A percentile compares a stretch with the other conserved stretches of the same genome.
Evolutionary conservation across 2,329 filamentous ascomycete species (phyloP).

Genomic region (Colletotrichum graminicola): DNA sequence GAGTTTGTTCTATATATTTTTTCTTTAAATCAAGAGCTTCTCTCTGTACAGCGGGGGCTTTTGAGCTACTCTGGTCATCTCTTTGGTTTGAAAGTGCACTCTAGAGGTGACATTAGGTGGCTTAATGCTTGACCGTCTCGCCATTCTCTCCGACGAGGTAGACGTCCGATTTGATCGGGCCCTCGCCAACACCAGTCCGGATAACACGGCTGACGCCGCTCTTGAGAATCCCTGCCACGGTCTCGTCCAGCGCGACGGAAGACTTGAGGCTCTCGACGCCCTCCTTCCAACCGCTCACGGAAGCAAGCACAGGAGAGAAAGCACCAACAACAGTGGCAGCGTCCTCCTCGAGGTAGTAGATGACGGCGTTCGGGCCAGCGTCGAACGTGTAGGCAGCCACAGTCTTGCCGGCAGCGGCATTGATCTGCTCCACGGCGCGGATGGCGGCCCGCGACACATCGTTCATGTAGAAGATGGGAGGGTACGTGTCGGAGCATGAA

Average conservation of each 20-base stretch:
- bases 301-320: slow-evolving; percentile 76
- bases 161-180: slow-evolving; percentile 83
- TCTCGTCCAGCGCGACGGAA: slow-evolving; percentile 71
- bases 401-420: slow-evolving; percentile 79
- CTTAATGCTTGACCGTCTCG: slow-evolving; percentile 55
- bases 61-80: not conserved
- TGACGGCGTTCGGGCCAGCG: slow-evolving; percentile 94
- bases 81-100: not conserved
- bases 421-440: slow-evolving; percentile 89
- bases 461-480: slow-evolving; percentile 99
- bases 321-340: slow-evolving; percentile 79
- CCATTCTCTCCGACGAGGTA: slow-evolving; percentile 79
- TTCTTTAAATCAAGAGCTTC: not conserved
- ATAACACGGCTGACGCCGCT: slow-evolving; percentile 91
- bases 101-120: not conserved
- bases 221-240: slow-evolving; percentile 75
- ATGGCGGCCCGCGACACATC: slow-evolving; percentile 91
- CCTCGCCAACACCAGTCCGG: slow-evolving; percentile 90
- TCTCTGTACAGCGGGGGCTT: not conserved
- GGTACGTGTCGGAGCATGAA: slow-evolving; percentile 92
- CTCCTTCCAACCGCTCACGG: slow-evolving; percentile 79
- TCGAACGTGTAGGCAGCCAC: slow-evolving; percentile 98
- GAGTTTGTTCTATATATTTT: too few relatives aligned
- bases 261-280: slow-evolving; percentile 66
- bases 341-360: slow-evolving; percentile 92